A percentile compares a stretch with the other conserved stretches of the same genome.
Conservation (phyloP, 2,329 filamentous ascomycete genomes). For the Phialophora verrucosa region DNA sequence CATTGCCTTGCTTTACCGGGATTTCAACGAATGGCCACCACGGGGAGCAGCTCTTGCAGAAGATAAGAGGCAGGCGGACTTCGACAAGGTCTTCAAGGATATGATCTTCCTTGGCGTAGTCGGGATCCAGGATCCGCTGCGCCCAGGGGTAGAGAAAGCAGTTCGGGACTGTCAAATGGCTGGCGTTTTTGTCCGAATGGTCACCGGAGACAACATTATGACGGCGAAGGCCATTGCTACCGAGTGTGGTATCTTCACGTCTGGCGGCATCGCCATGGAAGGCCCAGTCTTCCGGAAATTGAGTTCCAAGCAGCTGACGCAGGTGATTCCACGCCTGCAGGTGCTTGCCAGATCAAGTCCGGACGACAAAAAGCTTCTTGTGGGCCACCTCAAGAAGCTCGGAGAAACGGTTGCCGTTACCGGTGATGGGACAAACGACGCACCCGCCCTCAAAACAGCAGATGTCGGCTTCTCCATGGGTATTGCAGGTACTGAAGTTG, state of each 20-base stretch:
- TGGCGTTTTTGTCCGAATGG: slow-evolving; percentile 82
- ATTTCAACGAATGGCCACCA: slow-evolving; percentile 86
- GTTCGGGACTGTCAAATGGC: slow-evolving; percentile 75
- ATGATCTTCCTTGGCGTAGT: slow-evolving; percentile 74
- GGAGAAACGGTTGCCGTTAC: slow-evolving; percentile 82
- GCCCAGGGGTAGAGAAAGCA: slow-evolving; percentile 74
- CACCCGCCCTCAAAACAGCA: slow-evolving; percentile 79
- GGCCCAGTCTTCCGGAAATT: slow-evolving; percentile 79
- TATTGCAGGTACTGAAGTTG: slow-evolving; percentile 80
- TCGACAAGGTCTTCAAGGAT: slow-evolving; percentile 69
- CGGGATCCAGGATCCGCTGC: slow-evolving; percentile 81
- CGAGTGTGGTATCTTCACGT: slow-evolving; percentile 76
- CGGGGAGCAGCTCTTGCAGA: slow-evolving; percentile 62
- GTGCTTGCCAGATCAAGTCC: slow-evolving; percentile 76
- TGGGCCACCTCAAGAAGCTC: slow-evolving; percentile 72
- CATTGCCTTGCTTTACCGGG: slow-evolving; percentile 81
- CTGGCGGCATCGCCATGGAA: slow-evolving; percentile 74
- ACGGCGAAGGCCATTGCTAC: slow-evolving; percentile 79
- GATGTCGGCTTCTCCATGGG: slow-evolving; percentile 89
- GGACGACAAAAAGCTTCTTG: slow-evolving; percentile 76
- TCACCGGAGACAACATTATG: slow-evolving; percentile 80
- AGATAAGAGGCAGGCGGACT: slow-evolving; percentile 65
- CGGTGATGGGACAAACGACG: slow-evolving; percentile 83
- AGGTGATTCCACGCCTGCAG: slow-evolving; percentile 71
- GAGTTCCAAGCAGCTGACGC: slow-evolving; percentile 67